A percentile compares a stretch with the other conserved stretches of the same genome.
These are phyloP conservation scores for Aspergillus jensenii DNA, from an alignment of 2,329 filamentous ascomycete genomes.

Conservation along the genomic window DNA sequence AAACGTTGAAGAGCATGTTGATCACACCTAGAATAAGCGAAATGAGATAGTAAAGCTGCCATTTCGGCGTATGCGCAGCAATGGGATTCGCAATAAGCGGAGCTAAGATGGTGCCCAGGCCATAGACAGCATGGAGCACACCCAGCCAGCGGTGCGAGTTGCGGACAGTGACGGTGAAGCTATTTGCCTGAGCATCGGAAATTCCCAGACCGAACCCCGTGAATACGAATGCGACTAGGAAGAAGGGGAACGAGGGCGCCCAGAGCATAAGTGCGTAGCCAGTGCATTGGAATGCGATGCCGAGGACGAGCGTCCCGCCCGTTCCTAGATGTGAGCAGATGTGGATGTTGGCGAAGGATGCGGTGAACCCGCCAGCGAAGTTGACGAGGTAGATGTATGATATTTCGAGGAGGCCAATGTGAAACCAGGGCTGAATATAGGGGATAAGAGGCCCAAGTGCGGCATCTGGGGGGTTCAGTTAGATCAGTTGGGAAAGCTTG, in stretches of 20 bases:
- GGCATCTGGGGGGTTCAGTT: constrained; percentile 16
- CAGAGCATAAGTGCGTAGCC: constrained; percentile 26
- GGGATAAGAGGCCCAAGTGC: constrained; percentile 25
- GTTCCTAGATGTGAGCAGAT: constrained; percentile 24
- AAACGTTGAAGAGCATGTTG: constrained; percentile 15
- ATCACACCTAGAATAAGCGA: constrained; percentile 16
- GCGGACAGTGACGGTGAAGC: constrained; percentile 22
- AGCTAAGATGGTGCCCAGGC: constrained; percentile 21
- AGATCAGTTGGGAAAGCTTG: not conserved
- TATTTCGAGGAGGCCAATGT: constrained; percentile 21
- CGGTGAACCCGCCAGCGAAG: constrained; percentile 21
- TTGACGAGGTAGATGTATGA: constrained; percentile 26
- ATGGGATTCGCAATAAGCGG: constrained; percentile 25
- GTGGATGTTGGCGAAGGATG: constrained; percentile 26
- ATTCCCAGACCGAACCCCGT: constrained; percentile 22
- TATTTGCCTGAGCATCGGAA: constrained; percentile 25
- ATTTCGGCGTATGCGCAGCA: constrained; percentile 19
- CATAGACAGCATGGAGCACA: constrained; percentile 24
- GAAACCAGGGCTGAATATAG: constrained; percentile 24
- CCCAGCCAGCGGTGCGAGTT: constrained; percentile 25
- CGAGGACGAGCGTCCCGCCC: constrained; percentile 23
- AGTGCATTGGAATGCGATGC: constrained; percentile 18
- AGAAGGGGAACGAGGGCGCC: constrained; percentile 22
- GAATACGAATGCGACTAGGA: constrained; percentile 24
- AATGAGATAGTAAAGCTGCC: constrained; percentile 25